Evolutionary conservation across 495 filamentous ascomycete genomes (phyloP), one percentile per base, ranked within the genome.

Genomic region (Hypoxylon lienhwacheense): DNA sequence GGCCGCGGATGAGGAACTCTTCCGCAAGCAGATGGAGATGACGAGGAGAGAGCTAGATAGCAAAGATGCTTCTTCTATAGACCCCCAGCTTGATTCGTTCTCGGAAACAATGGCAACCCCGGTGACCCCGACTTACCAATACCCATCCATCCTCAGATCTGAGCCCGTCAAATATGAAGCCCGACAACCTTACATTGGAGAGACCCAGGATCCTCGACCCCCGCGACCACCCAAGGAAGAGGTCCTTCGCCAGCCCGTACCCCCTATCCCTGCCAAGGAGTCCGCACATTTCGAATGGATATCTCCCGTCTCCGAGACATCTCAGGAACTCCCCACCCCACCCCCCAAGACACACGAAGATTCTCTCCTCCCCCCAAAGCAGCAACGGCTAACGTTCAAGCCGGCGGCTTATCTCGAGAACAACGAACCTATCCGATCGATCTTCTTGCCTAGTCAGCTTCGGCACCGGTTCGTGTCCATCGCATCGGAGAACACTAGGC

Each of bases 361-460:
- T 7, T 17, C 57, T 2, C 6, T 58, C 8, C 25, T 21, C 19
- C 32, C 58, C 49, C 29, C 64, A 39, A 49, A 69, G 35, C 64
- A 57, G 33, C 65, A 68, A 35, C 53, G 70, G 7, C 58, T 72
- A 22, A 89, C 87, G 7, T 97, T 97, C 73, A 86, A 86, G 44
- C 86, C 92, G 1, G 85, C 88, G 1, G 89, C 90, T 0, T 90
- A 89, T 56, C 82, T 96, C 11, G 93, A 98, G 64, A 92, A 88
- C 56, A 91, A 91, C 10, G 82, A 81, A 1, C 87, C 90, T 14
- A 76, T 98, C 11, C 86, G 93, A 24, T 87, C 91, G 0, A 76
- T 98, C 40, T 96, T 97, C 66, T 79, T 98, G 6, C 90, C 93
- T 1, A 75, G 83, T 2, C 69, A 80, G 4, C 80, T 98, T 1